phyloP scores from a whole-genome alignment of 2,329 filamentous ascomycete species.

The Alternaria sp. region DNA sequence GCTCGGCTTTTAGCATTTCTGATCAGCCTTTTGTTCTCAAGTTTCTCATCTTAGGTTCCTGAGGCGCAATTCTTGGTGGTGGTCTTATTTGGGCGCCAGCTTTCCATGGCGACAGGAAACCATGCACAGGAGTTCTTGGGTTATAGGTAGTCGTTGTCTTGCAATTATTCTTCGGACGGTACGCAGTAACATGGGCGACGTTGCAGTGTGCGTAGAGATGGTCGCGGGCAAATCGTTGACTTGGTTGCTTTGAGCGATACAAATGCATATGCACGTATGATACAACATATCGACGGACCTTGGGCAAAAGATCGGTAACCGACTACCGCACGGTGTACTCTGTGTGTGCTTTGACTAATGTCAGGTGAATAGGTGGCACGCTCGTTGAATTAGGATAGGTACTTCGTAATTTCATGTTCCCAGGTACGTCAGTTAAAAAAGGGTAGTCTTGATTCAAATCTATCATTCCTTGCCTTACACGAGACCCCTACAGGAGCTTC shows the following conservation, averaged over 20 bases:
- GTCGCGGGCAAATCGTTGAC: not conserved
- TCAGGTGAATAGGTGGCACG: too few species aligned
- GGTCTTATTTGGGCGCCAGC: not conserved
- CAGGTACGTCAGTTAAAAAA: too few species aligned
- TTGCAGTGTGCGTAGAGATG: not conserved
- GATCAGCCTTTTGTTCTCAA: not conserved
- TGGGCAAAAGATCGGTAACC: not conserved
- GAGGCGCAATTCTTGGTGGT: not conserved
- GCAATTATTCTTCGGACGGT: not conserved
- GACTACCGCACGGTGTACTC: too few species aligned
- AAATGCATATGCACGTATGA: not conserved
- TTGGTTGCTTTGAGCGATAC: not conserved
- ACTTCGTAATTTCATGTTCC: too few species aligned
- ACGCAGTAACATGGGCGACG: not conserved
- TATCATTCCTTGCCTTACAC: too few species aligned
- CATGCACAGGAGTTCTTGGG: not conserved
- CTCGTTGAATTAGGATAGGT: too few species aligned
- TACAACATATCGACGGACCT: not conserved
- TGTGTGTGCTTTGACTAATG: too few species aligned
- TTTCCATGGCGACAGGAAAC: not conserved
- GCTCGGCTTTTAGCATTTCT: not conserved
- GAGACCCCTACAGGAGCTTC: too few species aligned
- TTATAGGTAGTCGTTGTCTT: not conserved
- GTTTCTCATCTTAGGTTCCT: not conserved
- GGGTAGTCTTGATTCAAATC: too few species aligned